A percentile compares a stretch with the other conserved stretches of the same genome.
Evolutionary conservation across 169 alveolate genomes (phyloP).

Genomic region (Plasmodium adleri): DNA sequence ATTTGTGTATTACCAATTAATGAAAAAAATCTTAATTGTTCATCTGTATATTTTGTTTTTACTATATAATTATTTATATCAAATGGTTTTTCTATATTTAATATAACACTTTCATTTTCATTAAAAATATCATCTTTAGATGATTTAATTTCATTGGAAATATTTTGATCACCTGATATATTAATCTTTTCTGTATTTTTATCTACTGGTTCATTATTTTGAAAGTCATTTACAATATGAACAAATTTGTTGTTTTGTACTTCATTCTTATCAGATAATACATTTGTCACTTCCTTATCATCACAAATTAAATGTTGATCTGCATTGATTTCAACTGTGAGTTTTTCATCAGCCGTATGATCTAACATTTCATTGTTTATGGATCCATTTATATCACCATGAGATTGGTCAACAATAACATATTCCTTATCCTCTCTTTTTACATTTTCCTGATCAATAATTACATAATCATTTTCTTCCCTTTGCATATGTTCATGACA

Average conservation of each 20-base stretch:
- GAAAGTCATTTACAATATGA: background rate
- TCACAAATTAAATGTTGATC: background rate
- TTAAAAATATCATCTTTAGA: background rate
- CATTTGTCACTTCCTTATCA: background rate
- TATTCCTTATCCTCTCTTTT: background rate
- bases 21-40: slow-evolving; percentile 47
- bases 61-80: slow-evolving; percentile 39
- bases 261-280: background rate
- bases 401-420: background rate
- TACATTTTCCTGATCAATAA: background rate
- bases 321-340: background rate
- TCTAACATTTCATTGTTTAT: background rate
- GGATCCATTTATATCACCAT: background rate
- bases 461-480: slow-evolving; percentile 1
- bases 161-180: too few species aligned
- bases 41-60: slow-evolving; percentile 58
- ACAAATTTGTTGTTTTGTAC: background rate
- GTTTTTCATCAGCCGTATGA: background rate
- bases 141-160: too few species aligned
- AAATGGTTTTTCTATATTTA: slow-evolving; percentile 13
- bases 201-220: too few species aligned
- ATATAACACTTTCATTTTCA: background rate
- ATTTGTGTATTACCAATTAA: slow-evolving; percentile 23
- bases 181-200: too few species aligned
- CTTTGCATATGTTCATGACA: background rate